Evolutionary conservation across 2,329 filamentous ascomycete genomes (phyloP), one percentile per base, ranked within the genome.

Genomic region (Hymenoscyphus infarciens): DNA sequence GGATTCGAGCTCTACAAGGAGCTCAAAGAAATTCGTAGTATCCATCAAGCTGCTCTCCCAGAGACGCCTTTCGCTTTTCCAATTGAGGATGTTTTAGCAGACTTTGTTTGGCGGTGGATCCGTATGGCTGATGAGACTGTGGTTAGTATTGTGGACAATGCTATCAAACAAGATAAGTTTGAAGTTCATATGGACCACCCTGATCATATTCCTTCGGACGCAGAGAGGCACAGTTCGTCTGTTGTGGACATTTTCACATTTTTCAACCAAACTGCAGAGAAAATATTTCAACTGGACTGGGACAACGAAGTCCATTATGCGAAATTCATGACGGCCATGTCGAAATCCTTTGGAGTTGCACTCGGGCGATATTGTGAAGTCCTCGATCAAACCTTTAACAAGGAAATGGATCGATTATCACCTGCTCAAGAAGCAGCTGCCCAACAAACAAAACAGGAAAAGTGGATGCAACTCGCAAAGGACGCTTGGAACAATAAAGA

Each of bases 31-130:
- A 91, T 97, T 64, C 88, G 95, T 33, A 82, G 84, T 38, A 91
- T 96, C 29, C 93, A 97, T 74, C 82, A 83, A 7, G 84, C 90
- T 66, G 88, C 87, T 25, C 81, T 97, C 19, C 91, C 91, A 0
- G 82, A 81, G 67, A 80, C 86, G 64, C 84, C 86, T 1, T 99
- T 98, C 74, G 88, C 87, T 4, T 97, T 98, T 74, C 87, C 92
- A 67, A 84, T 99, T 53, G 95, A 99, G 76, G 85, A 87, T 52
- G 79, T 96, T 16, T 81, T 99, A 19, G 90, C 93, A 65, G 89
- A 91, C 39, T 99, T 98, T 75, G 95, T 98, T 5, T 98, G 93
- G 93, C 87, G 92, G 63, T 99, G 93, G 93, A 91, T 99, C 66
- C 83, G 84, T 60, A 85, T 87, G 66, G 92, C 92, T 7, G 92